Base-by-base conservation (phyloP, 1,284 basidiomycete species). In the Malassezia equina region DNA sequence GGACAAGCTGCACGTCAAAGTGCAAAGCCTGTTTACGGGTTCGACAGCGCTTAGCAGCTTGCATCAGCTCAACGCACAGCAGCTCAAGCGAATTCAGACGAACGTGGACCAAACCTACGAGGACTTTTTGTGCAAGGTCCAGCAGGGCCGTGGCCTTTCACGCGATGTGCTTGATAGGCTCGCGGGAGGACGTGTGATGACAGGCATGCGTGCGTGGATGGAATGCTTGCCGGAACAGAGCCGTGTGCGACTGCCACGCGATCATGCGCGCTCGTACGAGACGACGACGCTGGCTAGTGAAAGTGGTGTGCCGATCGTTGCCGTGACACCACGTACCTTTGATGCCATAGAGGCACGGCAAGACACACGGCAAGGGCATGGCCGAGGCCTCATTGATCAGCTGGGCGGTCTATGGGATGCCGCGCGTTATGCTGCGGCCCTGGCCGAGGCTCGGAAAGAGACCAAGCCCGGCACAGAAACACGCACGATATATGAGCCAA, bases 101-200 rank as follows among this genome's bases (percentile, higher is more conserved):
- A 66, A 76, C 50, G 73, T 77, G 17, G 77, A 78, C 58, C 69
- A 71, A 50, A 76, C 71, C 55, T 77, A 77, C 58, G 58, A 60
- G 32, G 66, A 67, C 32, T 71, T 71, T 48, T 49, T 71, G 1
- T 47, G 51, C 15, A 69, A 72, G 62, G 77, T 78, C 1, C 69
- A 68, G 52, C 66, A 73, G 8, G 77, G 77, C 4, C 62, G 77
- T 27, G 61, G 65, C 7, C 72, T 78, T 25, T 64, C 69, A 12
- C 57, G 61, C 25, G 75, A 75, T 3, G 63, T 75, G 6, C 68
- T 78, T 13, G 72, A 76, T 36, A 56, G 60, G 7, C 59, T 78
- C 19, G 77, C 77, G 0, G 76, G 77, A 12, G 77, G 77, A 1
- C 55, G 77, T 19, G 77, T 78, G n/a, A 75, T 74, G 64, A 77